Evolutionary conservation across 140 eudicot species (phyloP).

Genomic region (Cichorium intybus): DNA sequence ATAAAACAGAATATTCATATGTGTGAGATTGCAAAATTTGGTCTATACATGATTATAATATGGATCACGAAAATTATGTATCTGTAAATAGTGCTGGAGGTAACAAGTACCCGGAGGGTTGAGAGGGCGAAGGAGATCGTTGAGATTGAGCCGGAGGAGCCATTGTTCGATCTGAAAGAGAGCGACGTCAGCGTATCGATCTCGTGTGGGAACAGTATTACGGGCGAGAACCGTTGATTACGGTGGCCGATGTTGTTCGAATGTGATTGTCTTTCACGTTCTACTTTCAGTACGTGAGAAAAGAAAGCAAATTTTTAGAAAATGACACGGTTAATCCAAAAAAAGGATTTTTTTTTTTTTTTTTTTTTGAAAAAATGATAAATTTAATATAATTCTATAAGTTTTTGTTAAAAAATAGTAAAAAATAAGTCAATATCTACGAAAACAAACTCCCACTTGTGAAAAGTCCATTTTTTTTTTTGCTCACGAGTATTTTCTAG

Average conservation of each 20-base stretch:
- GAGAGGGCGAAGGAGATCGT: constrained; percentile 87
- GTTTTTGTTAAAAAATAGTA: too few relatives aligned
- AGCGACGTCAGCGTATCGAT: background rate
- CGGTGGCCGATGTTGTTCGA: background rate
- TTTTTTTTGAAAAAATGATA: too few relatives aligned
- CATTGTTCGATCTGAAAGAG: constrained; percentile 37
- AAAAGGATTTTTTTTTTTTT: too few relatives aligned
- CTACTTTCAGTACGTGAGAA: too few relatives aligned
- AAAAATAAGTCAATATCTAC: too few relatives aligned
- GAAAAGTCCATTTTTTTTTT: too few relatives aligned
- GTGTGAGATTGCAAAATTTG: background rate
- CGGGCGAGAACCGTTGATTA: constrained; percentile 6
- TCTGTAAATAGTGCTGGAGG: background rate
- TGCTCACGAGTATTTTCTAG: too few relatives aligned
- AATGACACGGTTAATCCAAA: too few relatives aligned
- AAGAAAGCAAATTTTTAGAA: background rate
- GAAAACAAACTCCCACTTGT: too few relatives aligned
- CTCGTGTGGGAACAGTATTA: background rate
- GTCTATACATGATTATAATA: background rate
- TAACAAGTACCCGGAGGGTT: constrained; percentile 80
- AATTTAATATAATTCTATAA: too few relatives aligned
- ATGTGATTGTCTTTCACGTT: background rate
- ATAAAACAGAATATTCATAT: background rate
- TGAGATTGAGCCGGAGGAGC: constrained; percentile 80
- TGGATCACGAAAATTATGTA: background rate